These are phyloP conservation scores for Aspergillus ellipticus DNA, from an alignment of 495 filamentous ascomycete species.

Conservation along the genomic window DNA sequence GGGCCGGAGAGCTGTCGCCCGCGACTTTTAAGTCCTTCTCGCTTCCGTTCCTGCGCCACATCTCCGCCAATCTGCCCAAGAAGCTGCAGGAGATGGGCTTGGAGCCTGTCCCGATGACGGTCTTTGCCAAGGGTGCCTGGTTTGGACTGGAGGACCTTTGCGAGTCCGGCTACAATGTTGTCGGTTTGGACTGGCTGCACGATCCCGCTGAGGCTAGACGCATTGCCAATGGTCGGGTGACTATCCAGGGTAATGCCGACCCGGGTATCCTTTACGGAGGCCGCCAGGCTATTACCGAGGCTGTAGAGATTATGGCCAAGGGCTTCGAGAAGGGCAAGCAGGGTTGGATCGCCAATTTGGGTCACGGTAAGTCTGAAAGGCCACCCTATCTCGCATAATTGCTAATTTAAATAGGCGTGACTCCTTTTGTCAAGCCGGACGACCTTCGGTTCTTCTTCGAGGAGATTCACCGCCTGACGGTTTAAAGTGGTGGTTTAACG, in stretches of 20 bases:
- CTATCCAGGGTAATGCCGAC: slow-evolving; percentile 92
- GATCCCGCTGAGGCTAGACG: slow-evolving; percentile 79
- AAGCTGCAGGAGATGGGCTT: slow-evolving; percentile 67
- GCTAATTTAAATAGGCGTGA: slow-evolving; percentile 61
- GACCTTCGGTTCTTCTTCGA: slow-evolving; percentile 89
- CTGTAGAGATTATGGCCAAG: slow-evolving; percentile 76
- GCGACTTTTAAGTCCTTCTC: slow-evolving; percentile 76
- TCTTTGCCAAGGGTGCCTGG: slow-evolving; percentile 99
- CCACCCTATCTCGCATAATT: not conserved
- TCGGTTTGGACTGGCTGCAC: slow-evolving; percentile 93
- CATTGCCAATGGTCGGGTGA: slow-evolving; percentile 70
- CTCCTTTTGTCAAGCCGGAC: slow-evolving; percentile 88
- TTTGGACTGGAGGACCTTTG: slow-evolving; percentile 87
- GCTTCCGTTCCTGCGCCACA: slow-evolving; percentile 80
- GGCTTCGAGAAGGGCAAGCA: slow-evolving; percentile 85
- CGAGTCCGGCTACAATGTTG: slow-evolving; percentile 83
- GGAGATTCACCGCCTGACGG: slow-evolving; percentile 71
- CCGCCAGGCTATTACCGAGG: slow-evolving; percentile 68
- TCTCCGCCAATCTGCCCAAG: slow-evolving; percentile 70
- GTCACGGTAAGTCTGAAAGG: slow-evolving; percentile 63
- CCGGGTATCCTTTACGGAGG: slow-evolving; percentile 90
- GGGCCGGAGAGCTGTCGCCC: slow-evolving; percentile 91
- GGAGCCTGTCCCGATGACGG: slow-evolving; percentile 91
- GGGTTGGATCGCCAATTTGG: slow-evolving; percentile 84
- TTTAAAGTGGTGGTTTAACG: slow-evolving; percentile 7